These are phyloP conservation scores for Magnolia changhungtana DNA, from an alignment of 164 flowering plant species.

Conservation along the genomic window DNA sequence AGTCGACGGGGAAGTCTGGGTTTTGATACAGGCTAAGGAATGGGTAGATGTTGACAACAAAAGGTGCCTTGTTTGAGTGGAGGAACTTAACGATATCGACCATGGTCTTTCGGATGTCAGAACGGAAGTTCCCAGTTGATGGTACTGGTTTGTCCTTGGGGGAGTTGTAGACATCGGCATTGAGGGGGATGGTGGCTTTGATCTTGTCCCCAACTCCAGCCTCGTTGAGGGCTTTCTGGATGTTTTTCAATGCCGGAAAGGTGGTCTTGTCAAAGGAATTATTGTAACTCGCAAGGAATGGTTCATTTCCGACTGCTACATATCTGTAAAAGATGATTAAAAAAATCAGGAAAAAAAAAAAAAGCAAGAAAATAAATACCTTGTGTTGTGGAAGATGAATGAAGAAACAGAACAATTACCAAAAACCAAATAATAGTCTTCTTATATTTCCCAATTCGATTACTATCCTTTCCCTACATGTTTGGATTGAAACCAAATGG, in stretches of 20 bases:
- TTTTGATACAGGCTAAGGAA: constrained; percentile 79
- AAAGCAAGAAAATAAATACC: too few species aligned
- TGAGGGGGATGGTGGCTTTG: constrained; percentile 77
- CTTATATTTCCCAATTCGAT: too few species aligned
- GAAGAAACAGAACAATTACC: too few species aligned
- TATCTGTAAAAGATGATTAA: constrained; percentile 40
- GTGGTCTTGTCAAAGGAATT: constrained; percentile 43
- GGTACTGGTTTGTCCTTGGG: constrained; percentile 35
- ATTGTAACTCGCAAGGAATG: constrained; percentile 69
- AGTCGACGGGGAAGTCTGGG: constrained; percentile 62
- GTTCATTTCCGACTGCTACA: constrained; percentile 93
- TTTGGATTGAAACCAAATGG: not conserved
- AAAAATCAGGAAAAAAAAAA: not conserved
- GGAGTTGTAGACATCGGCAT: constrained; percentile 88
- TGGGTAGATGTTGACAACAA: constrained; percentile 86
- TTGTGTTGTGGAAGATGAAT: too few species aligned
- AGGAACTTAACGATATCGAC: constrained; percentile 53
- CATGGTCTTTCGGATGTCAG: constrained; percentile 62
- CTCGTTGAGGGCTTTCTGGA: constrained; percentile 75
- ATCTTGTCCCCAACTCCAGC: constrained; percentile 62
- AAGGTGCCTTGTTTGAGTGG: constrained; percentile 51
- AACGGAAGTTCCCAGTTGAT: constrained; percentile 68
- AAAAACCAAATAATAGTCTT: too few species aligned
- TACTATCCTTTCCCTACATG: not conserved
- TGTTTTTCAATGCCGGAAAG: constrained; percentile 74